These are phyloP conservation scores for Magnolia sinica DNA, from an alignment of 164 flowering plant genomes.

Conservation along the genomic window DNA sequence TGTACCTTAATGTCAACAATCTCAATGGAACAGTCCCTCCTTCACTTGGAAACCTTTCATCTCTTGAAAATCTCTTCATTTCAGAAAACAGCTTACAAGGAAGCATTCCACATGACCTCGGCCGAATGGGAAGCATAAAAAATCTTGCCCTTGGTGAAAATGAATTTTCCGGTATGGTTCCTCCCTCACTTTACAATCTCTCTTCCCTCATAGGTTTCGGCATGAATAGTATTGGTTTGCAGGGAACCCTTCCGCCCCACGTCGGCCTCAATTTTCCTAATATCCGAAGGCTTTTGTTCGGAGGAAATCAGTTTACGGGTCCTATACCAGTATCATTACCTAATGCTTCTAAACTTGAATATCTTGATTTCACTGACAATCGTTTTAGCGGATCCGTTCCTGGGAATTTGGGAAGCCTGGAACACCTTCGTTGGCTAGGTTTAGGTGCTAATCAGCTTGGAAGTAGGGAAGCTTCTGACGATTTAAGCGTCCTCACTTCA, in stretches of 20 bases:
- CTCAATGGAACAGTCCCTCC: conserved; percentile 33
- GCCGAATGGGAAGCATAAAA: conserved; percentile 11
- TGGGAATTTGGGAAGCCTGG: background rate
- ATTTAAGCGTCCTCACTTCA: background rate
- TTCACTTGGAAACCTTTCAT: conserved; percentile 38
- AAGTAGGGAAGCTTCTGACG: background rate
- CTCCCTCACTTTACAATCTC: conserved; percentile 26
- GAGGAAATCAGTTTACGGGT: background rate
- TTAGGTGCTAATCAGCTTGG: background rate
- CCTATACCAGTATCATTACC: conserved; percentile 2
- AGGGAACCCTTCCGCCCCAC: conserved; percentile 22
- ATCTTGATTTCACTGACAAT: background rate
- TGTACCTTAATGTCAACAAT: conserved; percentile 21
- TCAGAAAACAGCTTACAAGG: conserved; percentile 23
- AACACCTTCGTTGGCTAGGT: background rate
- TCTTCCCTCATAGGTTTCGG: conserved; percentile 6
- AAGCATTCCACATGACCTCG: conserved; percentile 21
- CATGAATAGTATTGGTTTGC: conserved; percentile 2
- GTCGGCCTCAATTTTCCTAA: conserved; percentile 28
- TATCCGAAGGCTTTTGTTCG: background rate
- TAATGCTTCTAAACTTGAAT: background rate
- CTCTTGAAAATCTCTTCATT: conserved; percentile 15
- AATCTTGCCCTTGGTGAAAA: conserved; percentile 9
- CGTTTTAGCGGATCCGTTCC: conserved; percentile 9
- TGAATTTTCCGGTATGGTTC: conserved; percentile 24